Evolutionary conservation across 768 basidiomycete genomes (phyloP).

Genomic region (Antrodiella citrinella): DNA sequence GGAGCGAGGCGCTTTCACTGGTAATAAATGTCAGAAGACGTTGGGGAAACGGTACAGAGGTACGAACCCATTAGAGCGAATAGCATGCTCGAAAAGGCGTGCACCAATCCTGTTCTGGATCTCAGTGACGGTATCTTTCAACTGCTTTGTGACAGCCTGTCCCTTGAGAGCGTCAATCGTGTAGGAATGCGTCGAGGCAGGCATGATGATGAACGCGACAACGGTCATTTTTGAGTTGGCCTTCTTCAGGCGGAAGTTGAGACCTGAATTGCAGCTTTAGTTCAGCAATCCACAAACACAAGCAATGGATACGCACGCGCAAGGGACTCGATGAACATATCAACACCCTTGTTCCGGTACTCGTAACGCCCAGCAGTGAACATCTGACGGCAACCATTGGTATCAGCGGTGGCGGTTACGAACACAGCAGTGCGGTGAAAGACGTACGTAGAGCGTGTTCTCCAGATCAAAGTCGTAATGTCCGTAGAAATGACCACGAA

Average conservation of each 20-base stretch:
- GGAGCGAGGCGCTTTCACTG: slow-evolving; percentile 67
- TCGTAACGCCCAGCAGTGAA: slow-evolving; percentile 99
- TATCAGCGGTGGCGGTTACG: slow-evolving; percentile 8
- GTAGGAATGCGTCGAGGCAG: slow-evolving; percentile 91
- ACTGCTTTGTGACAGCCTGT: slow-evolving; percentile 95
- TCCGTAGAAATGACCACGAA: slow-evolving; percentile 97
- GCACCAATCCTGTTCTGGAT: slow-evolving; percentile 91
- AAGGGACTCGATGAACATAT: slow-evolving; percentile 98
- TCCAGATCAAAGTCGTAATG: slow-evolving; percentile 95
- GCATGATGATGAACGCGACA: slow-evolving; percentile 99
- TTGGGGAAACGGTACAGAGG: neutral
- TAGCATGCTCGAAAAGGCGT: slow-evolving; percentile 89
- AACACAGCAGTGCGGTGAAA: neutral
- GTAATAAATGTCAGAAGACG: slow-evolving; percentile 25
- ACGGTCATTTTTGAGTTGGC: slow-evolving; percentile 71
- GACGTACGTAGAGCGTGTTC: slow-evolving; percentile 73
- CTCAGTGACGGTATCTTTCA: slow-evolving; percentile 92
- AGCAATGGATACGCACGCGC: slow-evolving; percentile 52
- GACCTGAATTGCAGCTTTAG: slow-evolving; percentile 21
- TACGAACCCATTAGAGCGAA: slow-evolving; percentile 80
- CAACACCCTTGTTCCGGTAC: slow-evolving; percentile 98
- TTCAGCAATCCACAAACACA: neutral
- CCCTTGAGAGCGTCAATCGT: slow-evolving; percentile 96
- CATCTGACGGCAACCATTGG: slow-evolving; percentile 54
- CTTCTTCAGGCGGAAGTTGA: slow-evolving; percentile 58